These are phyloP conservation scores for maize (Zea mays) DNA, from an alignment of 176 grass and related monocot species.

Conservation along the genomic window Zm-B73-REFERENCE-NAM-5.0 NC_050105.1:25649501-25650000, in stretches of 20 bases:
- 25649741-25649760: neutral
- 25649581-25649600: slow-evolving; percentile 10
- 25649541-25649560: slow-evolving; percentile 30
- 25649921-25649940: slow-evolving; percentile 90
- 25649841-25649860: neutral
- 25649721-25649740: neutral
- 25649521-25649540: slow-evolving; percentile 68
- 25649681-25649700: neutral
- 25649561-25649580: slow-evolving; percentile 19
- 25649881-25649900: slow-evolving; percentile 62
- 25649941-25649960: slow-evolving; percentile 64
- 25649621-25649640: slow-evolving; percentile 12
- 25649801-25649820: neutral
- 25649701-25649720: neutral
- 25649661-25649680: neutral
- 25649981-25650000: neutral
- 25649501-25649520: slow-evolving; percentile 80
- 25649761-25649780: neutral
- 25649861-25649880: slow-evolving; percentile 70
- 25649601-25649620: slow-evolving; percentile 13
- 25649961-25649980: slow-evolving; percentile 30
- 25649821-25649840: neutral
- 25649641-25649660: neutral
- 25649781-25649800: slow-evolving; percentile 19
- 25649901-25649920: slow-evolving; percentile 64